These are phyloP conservation scores for Pyrus pyrifolia DNA, from an alignment of 306 rosid species.

Conservation along the genomic window DNA sequence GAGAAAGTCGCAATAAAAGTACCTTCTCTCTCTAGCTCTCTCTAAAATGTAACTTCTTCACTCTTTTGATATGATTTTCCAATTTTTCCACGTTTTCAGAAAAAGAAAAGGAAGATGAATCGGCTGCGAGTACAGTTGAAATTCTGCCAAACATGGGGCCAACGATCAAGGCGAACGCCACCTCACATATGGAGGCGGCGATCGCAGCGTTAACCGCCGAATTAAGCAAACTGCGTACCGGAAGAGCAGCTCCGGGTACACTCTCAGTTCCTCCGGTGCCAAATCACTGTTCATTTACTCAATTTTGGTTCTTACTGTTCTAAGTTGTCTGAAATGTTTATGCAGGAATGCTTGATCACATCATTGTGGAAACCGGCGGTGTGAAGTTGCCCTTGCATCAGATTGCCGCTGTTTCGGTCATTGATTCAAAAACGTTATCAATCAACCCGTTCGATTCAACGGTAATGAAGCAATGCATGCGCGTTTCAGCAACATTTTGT, in stretches of 20 bases:
- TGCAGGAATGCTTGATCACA: constrained; percentile 96
- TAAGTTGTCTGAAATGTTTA: background rate
- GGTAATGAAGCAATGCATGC: constrained; percentile 31
- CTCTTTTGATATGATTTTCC: background rate
- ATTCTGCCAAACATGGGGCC: constrained; percentile 61
- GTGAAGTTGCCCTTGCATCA: constrained; percentile 78
- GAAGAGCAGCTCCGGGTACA: constrained; percentile 91
- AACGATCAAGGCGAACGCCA: constrained; percentile 54
- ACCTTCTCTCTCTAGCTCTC: background rate
- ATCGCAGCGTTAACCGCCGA: constrained; percentile 59
- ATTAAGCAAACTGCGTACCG: constrained; percentile 69
- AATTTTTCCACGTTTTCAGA: background rate
- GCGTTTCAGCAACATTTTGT: background rate
- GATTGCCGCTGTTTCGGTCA: constrained; percentile 78
- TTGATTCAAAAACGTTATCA: constrained; percentile 71
- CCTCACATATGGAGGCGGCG: constrained; percentile 81
- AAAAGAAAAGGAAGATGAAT: constrained; percentile 48
- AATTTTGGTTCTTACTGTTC: background rate
- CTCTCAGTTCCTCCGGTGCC: background rate
- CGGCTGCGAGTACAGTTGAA: constrained; percentile 39
- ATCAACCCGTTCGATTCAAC: constrained; percentile 76
- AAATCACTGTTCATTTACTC: background rate
- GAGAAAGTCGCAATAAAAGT: constrained; percentile 61
- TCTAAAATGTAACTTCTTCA: background rate
- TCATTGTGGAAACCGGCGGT: constrained; percentile 73